Evolutionary conservation across 2,329 filamentous ascomycete genomes (phyloP).

Genomic region (Capronia coronata): DNA sequence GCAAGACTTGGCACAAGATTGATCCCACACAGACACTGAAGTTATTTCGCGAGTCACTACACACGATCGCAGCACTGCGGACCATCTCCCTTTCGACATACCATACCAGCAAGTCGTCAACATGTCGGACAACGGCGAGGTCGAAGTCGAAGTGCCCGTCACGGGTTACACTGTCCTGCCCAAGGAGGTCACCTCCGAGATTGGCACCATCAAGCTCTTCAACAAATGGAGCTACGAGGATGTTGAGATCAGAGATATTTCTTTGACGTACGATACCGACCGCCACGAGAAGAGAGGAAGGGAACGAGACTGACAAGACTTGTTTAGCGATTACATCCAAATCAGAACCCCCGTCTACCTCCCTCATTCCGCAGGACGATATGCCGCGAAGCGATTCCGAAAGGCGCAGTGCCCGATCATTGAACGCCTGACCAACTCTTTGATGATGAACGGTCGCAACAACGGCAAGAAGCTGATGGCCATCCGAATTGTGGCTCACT

Average conservation of each 20-base stretch:
- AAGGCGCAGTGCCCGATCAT: constrained; percentile 99
- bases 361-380: constrained; percentile 96
- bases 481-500: constrained; percentile 96
- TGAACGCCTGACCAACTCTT: constrained; percentile 99
- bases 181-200: constrained; percentile 84
- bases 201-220: constrained; percentile 92
- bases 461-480: constrained; percentile 99
- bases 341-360: constrained; percentile 98
- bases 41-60: constrained; percentile 1
- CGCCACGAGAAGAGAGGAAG: constrained; percentile 2
- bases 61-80: constrained; percentile 3
- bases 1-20: constrained; percentile 11
- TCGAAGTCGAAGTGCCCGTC: constrained; percentile 77
- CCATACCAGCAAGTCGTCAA: constrained; percentile 15
- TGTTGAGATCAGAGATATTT: constrained; percentile 99
- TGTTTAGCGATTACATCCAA: constrained; percentile 93
- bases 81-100: constrained; percentile 7
- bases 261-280: constrained; percentile 75
- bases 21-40: constrained; percentile 10
- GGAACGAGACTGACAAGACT: constrained; percentile 32
- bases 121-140: constrained; percentile 58
- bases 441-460: constrained; percentile 99
- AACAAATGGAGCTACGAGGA: constrained; percentile 98
- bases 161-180: constrained; percentile 66
- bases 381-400: constrained; percentile 99